Base-by-base conservation (phyloP, 2,329 filamentous ascomycete genomes). In the Colletotrichum agaves region DNA sequence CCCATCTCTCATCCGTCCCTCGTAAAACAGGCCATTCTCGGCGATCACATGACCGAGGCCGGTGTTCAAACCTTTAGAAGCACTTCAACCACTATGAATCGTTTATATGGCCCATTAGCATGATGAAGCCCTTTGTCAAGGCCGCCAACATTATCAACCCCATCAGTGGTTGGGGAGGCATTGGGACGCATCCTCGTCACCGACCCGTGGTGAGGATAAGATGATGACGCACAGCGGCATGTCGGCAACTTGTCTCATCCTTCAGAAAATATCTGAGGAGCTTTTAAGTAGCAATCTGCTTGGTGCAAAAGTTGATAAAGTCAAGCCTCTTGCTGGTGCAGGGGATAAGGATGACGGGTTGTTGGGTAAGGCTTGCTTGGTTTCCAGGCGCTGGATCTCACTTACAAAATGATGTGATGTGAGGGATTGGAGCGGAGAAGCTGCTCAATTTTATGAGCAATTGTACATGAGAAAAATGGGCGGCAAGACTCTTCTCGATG, bases 11-110 rank as follows among this genome's bases (percentile, higher is more conserved):
- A 83, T 17, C 83, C 83, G 0, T 72, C 73, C n/a, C 77, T 88
- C 12, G 80, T 84, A 1, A 80, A 80, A 19, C 77, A 76, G 4
- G 82, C 80, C 2, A 88, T 88, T 74, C 88, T 88, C 73, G 82
- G 83, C 55, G 71, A 79, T 0, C 69, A 74, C 13, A 83, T 82
- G 52, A 79, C 82, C 0, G 74, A 78, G 5, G 69, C 74, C 2
- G 74, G 81, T 5, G 78, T 87, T 56, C 74, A 3, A 74, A 77
- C 2, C 83, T 88, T 59, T 80, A 83, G 70, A 71, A 72, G 1
- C 77, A 78, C 3, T 76, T 84, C 64, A 79, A 78, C 27, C 77
- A 79, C 3, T 88, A 85, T 69, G 85, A 88, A 72, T 84, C 80
- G 69, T 84, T 85, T 72, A 71, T 81, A 35, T 88, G 85, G 85